Base-by-base conservation (phyloP, 495 filamentous ascomycete genomes). In the Aspergillus diversus region DNA sequence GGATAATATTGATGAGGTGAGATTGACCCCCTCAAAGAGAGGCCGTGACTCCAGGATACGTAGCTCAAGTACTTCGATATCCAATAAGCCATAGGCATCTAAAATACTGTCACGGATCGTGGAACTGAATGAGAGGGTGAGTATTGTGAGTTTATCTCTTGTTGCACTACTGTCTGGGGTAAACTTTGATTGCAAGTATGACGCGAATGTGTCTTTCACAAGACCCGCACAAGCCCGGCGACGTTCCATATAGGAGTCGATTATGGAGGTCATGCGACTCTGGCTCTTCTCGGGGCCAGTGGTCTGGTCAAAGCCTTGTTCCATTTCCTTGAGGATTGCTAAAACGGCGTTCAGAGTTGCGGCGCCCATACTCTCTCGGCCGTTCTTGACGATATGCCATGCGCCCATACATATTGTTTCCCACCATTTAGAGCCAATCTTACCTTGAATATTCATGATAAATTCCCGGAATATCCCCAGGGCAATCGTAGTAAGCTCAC, bases 11-110 rank as follows among this genome's bases (percentile, higher is more conserved):
- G 76, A 76, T 1, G 77, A 76, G 3, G 84, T 83, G 33, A 89
- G 72, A 12, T 76, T 80, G 7, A 84, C 83, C 11, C 89, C 89
- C 73, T 91, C 89, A 63, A 76, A 89, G 7, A 86, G 76, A 0
- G 88, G 89, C 4, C 88, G 79, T 6, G 89, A 90, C 61, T 91
- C 89, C 2, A 91, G 76, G 21, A 91, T 71, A 5, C 77, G 82
- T 17, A 90, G 64, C 49, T 87, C 83, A 32, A 90, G 68, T 7
- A 67, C 72, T 0, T 63, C 33, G 4, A 77, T 60, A 0, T 71
- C 65, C 4, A 73, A 49, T 3, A 69, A 58, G 0, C 57, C 65
- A 33, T 69, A 72, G 9, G 72, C 70, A 27, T 76, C 70, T 0
- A 77, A 33, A 21, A 81, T 73, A 32, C 70, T 71, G 39, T 80